A percentile compares a stretch with the other conserved stretches of the same genome.
phyloP scores from a whole-genome alignment of 345 rosid species.

The Eucalyptus sp. region DNA sequence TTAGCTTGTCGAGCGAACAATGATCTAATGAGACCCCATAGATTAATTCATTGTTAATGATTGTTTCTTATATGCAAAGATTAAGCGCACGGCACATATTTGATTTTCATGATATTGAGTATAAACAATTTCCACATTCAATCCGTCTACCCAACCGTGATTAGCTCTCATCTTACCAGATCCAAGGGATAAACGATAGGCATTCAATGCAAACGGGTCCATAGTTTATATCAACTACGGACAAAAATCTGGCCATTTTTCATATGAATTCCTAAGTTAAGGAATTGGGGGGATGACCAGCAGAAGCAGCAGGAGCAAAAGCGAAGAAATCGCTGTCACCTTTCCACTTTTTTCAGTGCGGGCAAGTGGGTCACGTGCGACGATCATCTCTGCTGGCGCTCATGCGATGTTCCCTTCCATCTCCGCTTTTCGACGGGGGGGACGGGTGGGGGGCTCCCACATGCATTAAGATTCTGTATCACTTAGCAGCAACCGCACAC shows the following conservation, averaged over 20 bases:
- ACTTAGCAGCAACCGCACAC: not conserved
- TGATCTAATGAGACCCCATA: accelerated
- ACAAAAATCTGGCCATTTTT: not conserved
- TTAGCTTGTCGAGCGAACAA: not conserved
- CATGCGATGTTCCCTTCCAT: not conserved
- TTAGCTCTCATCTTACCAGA: not conserved
- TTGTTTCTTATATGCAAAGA: not conserved
- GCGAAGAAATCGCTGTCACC: not conserved
- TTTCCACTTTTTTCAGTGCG: not conserved
- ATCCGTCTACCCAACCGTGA: accelerated
- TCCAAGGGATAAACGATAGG: no score
- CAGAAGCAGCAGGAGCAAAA: not conserved
- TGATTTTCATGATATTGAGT: not conserved
- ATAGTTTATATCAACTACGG: not conserved
- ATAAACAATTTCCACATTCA: not conserved
- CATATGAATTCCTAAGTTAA: not conserved
- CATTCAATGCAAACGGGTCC: not conserved
- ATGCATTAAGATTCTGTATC: not conserved
- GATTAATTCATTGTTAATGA: accelerated
- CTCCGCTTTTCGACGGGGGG: not conserved
- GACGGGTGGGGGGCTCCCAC: not conserved
- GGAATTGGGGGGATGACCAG: not conserved
- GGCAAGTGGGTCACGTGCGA: not conserved
- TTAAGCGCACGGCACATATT: not conserved
- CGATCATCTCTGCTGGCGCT: not conserved